These are phyloP conservation scores for Hanseniaspora taiwanica DNA, from an alignment of 805 yeast genomes.

Conservation along the genomic window DNA sequence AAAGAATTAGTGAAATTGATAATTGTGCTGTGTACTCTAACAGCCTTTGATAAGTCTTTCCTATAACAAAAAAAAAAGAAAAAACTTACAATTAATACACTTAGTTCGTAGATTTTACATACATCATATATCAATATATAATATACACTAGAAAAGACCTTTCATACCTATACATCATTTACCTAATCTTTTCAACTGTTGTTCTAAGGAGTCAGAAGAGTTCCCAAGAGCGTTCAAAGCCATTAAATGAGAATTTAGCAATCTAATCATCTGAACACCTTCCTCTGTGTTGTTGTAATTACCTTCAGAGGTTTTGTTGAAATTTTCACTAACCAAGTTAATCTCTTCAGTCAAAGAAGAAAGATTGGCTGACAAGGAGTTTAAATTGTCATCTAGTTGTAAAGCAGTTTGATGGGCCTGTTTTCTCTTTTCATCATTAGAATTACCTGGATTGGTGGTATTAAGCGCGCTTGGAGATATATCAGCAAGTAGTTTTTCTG, in stretches of 20 bases:
- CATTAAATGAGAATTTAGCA: constrained; percentile 79
- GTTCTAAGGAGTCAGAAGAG: constrained; percentile 51
- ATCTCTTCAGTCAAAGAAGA: constrained; percentile 67
- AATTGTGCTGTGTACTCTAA: constrained; percentile 38
- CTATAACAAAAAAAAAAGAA: too few relatives aligned
- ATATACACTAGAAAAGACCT: too few relatives aligned
- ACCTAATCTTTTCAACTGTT: not conserved
- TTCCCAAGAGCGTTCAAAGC: constrained; percentile 79
- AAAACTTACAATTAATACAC: too few relatives aligned
- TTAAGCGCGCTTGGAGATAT: constrained; percentile 19
- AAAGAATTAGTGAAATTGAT: constrained; percentile 42
- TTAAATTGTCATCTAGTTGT: constrained; percentile 67
- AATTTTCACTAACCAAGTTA: constrained; percentile 68
- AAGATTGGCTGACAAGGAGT: constrained; percentile 62
- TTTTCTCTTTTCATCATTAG: constrained; percentile 47
- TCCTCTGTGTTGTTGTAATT: constrained; percentile 25
- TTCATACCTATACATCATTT: too few relatives aligned
- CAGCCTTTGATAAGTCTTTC: constrained; percentile 27
- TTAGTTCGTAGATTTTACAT: too few relatives aligned
- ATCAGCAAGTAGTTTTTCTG: constrained; percentile 25
- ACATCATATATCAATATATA: too few relatives aligned
- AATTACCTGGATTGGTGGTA: constrained; percentile 13
- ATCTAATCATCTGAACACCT: constrained; percentile 55
- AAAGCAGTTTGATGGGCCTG: constrained; percentile 84
- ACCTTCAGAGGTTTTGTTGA: constrained; percentile 42